A percentile compares a stretch with the other conserved stretches of the same genome.
Evolutionary conservation across 768 basidiomycete species (phyloP).

Genomic region (Sarcodon sp.): DNA sequence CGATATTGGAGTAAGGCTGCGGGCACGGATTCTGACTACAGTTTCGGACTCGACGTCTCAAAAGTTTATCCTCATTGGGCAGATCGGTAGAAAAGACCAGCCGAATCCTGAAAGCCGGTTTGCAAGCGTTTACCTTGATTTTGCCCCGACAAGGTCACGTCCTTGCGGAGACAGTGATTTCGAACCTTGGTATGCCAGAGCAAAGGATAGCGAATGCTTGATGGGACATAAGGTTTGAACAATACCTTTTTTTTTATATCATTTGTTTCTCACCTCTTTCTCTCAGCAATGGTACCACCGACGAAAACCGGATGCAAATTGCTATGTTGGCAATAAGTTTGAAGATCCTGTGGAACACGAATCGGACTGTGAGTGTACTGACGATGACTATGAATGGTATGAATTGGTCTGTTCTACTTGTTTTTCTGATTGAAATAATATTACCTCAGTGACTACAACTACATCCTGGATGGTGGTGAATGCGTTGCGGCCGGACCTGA

Average conservation of each 20-base stretch:
- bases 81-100: conserved; percentile 50
- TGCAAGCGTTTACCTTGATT: conserved; percentile 75
- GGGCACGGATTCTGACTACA: conserved; percentile 70
- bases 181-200: conserved; percentile 81
- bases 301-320: conserved; percentile 70
- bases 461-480: conserved; percentile 51
- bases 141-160: conserved; percentile 48
- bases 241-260: no score
- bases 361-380: conserved; percentile 71
- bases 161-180: conserved; percentile 67
- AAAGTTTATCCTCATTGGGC: conserved; percentile 85
- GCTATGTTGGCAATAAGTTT: conserved; percentile 88
- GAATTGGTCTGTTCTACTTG: conserved; percentile 7
- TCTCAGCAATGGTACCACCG: conserved; percentile 86
- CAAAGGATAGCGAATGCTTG: conserved; percentile 58
- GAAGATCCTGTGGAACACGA: conserved; percentile 74
- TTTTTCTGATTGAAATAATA: not conserved
- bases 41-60: conserved; percentile 94
- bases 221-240: conserved; percentile 83
- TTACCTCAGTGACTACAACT: conserved; percentile 74
- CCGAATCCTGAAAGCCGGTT: conserved; percentile 40
- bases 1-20: conserved; percentile 55
- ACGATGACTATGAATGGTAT: conserved; percentile 92
- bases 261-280: not conserved
- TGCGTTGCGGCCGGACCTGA: conserved; percentile 87